Evolutionary conservation across 495 filamentous ascomycete species (phyloP).

Genomic region (Neurospora cerealis): DNA sequence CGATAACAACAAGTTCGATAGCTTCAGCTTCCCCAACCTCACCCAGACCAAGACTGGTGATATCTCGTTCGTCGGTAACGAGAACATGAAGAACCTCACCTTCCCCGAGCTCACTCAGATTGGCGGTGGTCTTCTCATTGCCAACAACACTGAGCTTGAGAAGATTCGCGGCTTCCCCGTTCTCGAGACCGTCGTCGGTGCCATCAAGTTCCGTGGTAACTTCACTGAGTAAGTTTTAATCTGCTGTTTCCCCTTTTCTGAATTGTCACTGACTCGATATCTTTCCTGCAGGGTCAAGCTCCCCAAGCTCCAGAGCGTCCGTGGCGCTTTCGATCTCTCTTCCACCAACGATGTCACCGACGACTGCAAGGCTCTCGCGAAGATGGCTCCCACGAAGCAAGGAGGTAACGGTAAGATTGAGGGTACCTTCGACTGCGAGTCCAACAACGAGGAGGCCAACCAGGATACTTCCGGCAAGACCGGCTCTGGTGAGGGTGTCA

Average conservation of each 20-base stretch:
- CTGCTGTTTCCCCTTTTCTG: background rate
- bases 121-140: slow-evolving; percentile 69
- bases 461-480: slow-evolving; percentile 24
- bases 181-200: slow-evolving; percentile 65
- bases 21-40: slow-evolving; percentile 67
- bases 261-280: background rate
- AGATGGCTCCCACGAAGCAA: slow-evolving; percentile 24
- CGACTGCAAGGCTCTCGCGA: slow-evolving; percentile 37
- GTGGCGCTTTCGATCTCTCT: slow-evolving; percentile 80
- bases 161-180: slow-evolving; percentile 54
- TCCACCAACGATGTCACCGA: slow-evolving; percentile 53
- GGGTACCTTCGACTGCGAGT: slow-evolving; percentile 51
- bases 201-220: slow-evolving; percentile 79
- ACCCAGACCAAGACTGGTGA: slow-evolving; percentile 57
- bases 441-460: slow-evolving; percentile 33
- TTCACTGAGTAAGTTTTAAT: slow-evolving; percentile 63
- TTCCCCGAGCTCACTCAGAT: slow-evolving; percentile 57
- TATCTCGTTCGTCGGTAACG: slow-evolving; percentile 73
- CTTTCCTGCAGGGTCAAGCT: slow-evolving; percentile 50
- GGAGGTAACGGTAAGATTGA: slow-evolving; percentile 41
- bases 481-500: slow-evolving; percentile 8
- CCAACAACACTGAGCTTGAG: slow-evolving; percentile 71
- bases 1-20: slow-evolving; percentile 64
- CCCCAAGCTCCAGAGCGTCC: slow-evolving; percentile 60
- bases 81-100: slow-evolving; percentile 62